These are phyloP conservation scores for Toxoplasma gondii DNA, from an alignment of 169 alveolate species.

Conservation along the genomic window DNA sequence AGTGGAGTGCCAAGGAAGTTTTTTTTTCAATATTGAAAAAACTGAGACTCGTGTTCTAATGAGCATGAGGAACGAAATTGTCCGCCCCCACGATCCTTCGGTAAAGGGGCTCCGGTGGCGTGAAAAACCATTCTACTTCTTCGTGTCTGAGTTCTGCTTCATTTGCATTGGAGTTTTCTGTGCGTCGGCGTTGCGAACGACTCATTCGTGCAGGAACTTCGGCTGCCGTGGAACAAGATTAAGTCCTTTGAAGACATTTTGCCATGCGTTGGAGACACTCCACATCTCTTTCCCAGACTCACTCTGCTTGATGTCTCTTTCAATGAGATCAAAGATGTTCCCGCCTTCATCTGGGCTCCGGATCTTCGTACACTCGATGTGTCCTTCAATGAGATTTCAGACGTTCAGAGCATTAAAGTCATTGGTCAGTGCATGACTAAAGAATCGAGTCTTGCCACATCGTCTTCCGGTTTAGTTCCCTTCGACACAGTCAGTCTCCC, in stretches of 20 bases:
- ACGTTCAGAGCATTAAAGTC: not conserved
- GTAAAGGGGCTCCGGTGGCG: no score
- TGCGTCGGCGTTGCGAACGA: not conserved
- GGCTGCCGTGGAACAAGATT: slow-evolving; percentile 27
- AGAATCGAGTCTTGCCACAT: no score
- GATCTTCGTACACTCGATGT: slow-evolving; percentile 5
- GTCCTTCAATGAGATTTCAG: not conserved
- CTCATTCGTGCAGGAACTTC: not conserved
- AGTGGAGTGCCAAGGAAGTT: no score
- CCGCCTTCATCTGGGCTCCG: not conserved
- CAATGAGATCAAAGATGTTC: slow-evolving; percentile 18
- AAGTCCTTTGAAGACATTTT: not conserved
- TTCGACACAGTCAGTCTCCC: no score
- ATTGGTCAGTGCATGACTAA: not conserved
- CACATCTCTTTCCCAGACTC: not conserved
- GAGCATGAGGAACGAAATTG: no score
- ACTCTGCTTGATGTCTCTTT: not conserved
- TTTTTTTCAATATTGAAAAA: no score
- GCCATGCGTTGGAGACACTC: not conserved
- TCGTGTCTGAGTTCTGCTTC: no score
- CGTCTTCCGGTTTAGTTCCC: no score
- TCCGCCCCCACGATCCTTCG: no score
- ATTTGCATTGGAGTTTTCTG: not conserved
- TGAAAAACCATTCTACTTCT: no score
- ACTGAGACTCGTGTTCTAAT: no score